phyloP scores from a whole-genome alignment of 108 stramenopile species.

The Skeletonema marinoi region DNA sequence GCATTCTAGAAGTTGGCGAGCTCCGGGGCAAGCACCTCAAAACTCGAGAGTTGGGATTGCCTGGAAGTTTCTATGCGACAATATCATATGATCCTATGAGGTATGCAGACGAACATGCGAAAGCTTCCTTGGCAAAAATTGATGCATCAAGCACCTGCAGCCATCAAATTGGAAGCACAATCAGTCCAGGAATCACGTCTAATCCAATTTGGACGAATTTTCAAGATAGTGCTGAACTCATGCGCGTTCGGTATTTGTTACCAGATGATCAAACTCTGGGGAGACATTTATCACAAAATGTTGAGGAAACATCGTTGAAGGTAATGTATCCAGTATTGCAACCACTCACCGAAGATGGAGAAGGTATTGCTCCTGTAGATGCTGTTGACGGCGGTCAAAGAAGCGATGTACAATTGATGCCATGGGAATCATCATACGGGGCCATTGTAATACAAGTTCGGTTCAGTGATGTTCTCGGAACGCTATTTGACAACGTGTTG shows the following conservation, averaged over 20 bases:
- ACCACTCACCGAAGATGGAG: slow-evolving; percentile 40
- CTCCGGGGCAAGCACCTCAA: slow-evolving; percentile 63
- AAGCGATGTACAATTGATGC: slow-evolving; percentile 31
- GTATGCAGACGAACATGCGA: slow-evolving; percentile 46
- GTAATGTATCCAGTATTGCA: slow-evolving; percentile 70
- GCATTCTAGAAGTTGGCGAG: slow-evolving; percentile 52
- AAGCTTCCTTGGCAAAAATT: slow-evolving; percentile 23
- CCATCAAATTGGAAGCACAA: slow-evolving; percentile 67
- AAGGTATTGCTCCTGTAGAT: slow-evolving; percentile 9
- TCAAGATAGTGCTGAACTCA: slow-evolving; percentile 54
- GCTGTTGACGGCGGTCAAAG: not conserved
- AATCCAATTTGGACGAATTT: slow-evolving; percentile 66
- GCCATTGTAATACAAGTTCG: slow-evolving; percentile 76
- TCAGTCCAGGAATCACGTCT: slow-evolving; percentile 55
- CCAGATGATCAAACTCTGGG: slow-evolving; percentile 47
- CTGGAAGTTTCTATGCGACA: slow-evolving; percentile 69
- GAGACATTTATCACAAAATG: not conserved
- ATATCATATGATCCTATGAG: slow-evolving; percentile 65
- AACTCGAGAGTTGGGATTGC: slow-evolving; percentile 71
- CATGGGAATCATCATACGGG: slow-evolving; percentile 69
- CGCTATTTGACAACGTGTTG: slow-evolving; percentile 66
- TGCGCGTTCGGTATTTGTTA: slow-evolving; percentile 66
- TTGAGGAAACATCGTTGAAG: not conserved
- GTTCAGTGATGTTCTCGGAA: slow-evolving; percentile 64
- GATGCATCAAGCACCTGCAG: slow-evolving; percentile 56